Conservation (phyloP, 2,329 filamentous ascomycete species). For the Endocalyx cinctus region DNA sequence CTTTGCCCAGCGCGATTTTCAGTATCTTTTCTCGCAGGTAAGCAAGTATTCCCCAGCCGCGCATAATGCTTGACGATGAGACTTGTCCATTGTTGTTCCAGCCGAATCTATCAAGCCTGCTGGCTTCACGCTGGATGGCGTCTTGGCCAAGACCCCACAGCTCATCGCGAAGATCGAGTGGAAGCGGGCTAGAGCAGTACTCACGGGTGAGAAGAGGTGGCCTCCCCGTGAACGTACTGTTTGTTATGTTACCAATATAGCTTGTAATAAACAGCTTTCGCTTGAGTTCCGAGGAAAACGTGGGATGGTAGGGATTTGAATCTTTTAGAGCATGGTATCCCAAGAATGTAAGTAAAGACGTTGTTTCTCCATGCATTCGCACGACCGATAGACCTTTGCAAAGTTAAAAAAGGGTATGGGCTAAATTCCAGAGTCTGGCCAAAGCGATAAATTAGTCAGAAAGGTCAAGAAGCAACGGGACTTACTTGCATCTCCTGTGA, state of each 20-base stretch:
- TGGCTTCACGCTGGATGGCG: no score
- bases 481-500: conserved; percentile 22
- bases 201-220: conserved; percentile 31
- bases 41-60: no score
- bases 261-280: conserved; percentile 24
- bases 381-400: no score
- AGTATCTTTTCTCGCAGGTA: no score
- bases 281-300: conserved; percentile 11
- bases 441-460: not conserved
- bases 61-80: no score
- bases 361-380: conserved; percentile 12
- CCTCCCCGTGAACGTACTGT: conserved; percentile 35
- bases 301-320: conserved; percentile 1
- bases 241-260: conserved; percentile 29
- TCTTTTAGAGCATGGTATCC: conserved; percentile 40
- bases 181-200: conserved; percentile 32
- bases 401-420: no score
- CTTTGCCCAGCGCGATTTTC: no score
- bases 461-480: conserved; percentile 1
- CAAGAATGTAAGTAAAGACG: conserved; percentile 37
- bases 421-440: conserved; percentile 17
- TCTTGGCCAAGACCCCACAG: no score
- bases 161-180: conserved; percentile 35
- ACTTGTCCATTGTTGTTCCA: no score
- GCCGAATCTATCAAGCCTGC: no score